Base-by-base conservation (phyloP, 441 rosid species). In the Codiaeum variegatum region DNA sequence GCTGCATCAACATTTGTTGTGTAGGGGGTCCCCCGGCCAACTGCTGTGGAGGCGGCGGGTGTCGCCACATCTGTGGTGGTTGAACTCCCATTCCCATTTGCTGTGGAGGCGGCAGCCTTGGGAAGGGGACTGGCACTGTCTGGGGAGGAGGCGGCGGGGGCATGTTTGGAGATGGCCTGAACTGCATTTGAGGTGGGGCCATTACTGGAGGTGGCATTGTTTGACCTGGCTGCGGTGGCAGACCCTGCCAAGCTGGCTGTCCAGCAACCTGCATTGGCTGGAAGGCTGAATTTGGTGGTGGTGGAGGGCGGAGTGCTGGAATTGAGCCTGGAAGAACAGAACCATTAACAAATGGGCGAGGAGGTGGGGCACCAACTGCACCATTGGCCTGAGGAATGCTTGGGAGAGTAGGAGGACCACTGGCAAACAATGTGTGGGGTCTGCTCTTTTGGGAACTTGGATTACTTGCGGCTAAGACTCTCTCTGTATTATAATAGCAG, bases 381-480 rank as follows among this genome's bases (percentile, higher is more conserved):
- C 90, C 94, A 15, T 88, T 88, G 79, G 86, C 91, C 73, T 84
- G 92, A 66, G 89, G 69, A 71, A 82, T 82, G n/a, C 75, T 76
- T 40, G 84, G 75, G 54, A 85, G 88, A 3, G 88, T 79, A 62
- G 97, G 97, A 12, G 98, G 97, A 29, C 96, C 97, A 24, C 90
- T 88, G 1, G 98, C 98, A 66, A 94, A 94, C 66, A 92, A 71
- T 1, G 98, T 94, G 82, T 89, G 98, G 2, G 98, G 98, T 79
- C 97, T 89, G 87, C 94, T 94, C 85, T 83, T 94, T 60, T 85
- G 92, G 16, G 91, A 15, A 81, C 75, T 70, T 31, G 98, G 97
- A 82, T 94, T 94, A 78, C 94, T 94, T 60, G 97, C 91, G 38
- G 98, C 98, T 87, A 94, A 81, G 77, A 94, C 92, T 84, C 98